Evolutionary conservation across 2,329 filamentous ascomycete species (phyloP).

Genomic region (Fusarium piperis): DNA sequence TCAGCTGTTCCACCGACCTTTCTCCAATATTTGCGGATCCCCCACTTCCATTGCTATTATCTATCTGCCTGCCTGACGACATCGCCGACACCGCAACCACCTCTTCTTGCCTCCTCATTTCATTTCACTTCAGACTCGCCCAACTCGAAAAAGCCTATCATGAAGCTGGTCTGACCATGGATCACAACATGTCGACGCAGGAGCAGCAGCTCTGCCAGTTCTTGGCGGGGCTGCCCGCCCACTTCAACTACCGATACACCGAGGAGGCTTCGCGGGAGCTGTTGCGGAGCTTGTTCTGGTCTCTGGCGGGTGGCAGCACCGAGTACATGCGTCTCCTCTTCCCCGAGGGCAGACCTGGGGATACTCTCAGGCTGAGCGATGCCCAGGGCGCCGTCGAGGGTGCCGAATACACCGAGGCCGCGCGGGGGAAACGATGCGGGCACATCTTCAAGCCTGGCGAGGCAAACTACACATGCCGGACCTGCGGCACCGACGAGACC

Average conservation of each 20-base stretch:
- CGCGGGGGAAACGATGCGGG: constrained; percentile 91
- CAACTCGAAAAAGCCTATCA: constrained; percentile 29
- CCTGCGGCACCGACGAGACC: constrained; percentile 93
- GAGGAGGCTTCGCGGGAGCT: constrained; percentile 77
- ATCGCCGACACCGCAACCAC: constrained; percentile 35
- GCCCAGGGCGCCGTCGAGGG: constrained; percentile 94
- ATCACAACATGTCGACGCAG: constrained; percentile 66
- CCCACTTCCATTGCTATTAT: neutral
- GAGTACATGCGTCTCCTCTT: constrained; percentile 85
- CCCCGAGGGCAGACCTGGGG: constrained; percentile 73
- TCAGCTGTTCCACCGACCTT: constrained; percentile 31
- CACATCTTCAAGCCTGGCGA: constrained; percentile 97
- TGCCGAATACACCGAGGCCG: constrained; percentile 92
- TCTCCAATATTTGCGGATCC: constrained; percentile 35
- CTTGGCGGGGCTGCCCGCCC: constrained; percentile 79
- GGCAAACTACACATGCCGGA: constrained; percentile 93
- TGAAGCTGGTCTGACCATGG: constrained; percentile 56
- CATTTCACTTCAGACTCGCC: neutral
- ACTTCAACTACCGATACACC: constrained; percentile 80
- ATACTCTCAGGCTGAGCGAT: constrained; percentile 80
- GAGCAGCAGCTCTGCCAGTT: constrained; percentile 87
- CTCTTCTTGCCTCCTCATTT: constrained; percentile 1
- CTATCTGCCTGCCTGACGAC: constrained; percentile 33
- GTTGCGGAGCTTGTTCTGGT: constrained; percentile 84
- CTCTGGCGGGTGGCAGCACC: constrained; percentile 78